These are phyloP conservation scores for Euphorbia peplus DNA, from an alignment of 345 rosid genomes.

Conservation along the genomic window DNA sequence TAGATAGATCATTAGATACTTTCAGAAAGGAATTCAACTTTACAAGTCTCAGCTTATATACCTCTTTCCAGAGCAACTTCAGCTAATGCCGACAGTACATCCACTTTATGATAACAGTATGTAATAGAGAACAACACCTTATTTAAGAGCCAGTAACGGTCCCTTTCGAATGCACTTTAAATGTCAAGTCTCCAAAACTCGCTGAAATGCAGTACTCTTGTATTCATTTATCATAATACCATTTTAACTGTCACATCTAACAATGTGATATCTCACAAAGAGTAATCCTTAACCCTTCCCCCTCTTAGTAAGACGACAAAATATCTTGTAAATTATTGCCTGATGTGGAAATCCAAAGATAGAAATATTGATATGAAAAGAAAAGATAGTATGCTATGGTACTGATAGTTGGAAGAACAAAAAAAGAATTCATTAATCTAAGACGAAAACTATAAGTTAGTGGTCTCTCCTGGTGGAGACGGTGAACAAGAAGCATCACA, in stretches of 20 bases:
- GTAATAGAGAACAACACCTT: no score
- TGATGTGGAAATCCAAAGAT: no score
- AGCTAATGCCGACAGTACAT: conserved; percentile 70
- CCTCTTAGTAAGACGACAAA: no score
- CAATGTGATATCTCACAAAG: no score
- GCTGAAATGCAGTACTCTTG: not conserved
- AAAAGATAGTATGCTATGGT: no score
- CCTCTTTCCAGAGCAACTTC: conserved; percentile 96
- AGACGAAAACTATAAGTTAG: not conserved
- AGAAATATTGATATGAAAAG: no score
- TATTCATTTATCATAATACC: not conserved
- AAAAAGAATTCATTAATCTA: not conserved
- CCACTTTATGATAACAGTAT: conserved; percentile 90
- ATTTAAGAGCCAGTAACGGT: not conserved
- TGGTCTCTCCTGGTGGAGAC: not conserved
- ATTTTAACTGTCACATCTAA: not conserved
- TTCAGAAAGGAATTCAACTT: not conserved
- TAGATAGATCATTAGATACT: conserved; percentile 2
- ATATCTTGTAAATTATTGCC: no score
- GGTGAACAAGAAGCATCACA: not conserved
- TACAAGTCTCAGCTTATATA: conserved; percentile 8
- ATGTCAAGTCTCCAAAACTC: not conserved
- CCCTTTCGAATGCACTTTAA: conserved; percentile 7
- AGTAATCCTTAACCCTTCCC: no score
- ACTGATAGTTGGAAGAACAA: no score